Conservation (phyloP, 75 land plant species). For the Cunninghamia lanceolata region DNA sequence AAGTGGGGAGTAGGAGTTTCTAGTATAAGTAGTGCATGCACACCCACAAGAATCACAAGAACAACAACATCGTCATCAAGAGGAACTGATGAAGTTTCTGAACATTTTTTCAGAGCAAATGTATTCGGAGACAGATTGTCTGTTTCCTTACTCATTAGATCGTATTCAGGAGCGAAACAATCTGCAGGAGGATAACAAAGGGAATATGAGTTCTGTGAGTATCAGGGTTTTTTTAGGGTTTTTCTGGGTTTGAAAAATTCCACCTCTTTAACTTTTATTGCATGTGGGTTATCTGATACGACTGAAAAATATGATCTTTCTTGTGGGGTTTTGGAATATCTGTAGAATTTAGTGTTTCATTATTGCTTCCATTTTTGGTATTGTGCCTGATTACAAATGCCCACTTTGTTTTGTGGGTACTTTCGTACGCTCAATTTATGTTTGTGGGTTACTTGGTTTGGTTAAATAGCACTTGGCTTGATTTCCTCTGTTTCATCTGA, state of each 20-base stretch:
- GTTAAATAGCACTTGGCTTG: neutral
- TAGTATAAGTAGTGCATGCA: constrained; percentile 6
- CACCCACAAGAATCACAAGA: neutral
- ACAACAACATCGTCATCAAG: neutral
- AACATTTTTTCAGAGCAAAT: neutral
- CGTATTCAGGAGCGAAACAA: neutral
- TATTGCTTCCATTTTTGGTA: neutral
- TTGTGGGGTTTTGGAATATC: neutral
- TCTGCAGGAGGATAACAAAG: neutral
- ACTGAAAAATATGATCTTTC: neutral
- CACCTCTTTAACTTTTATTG: neutral
- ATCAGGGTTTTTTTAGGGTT: neutral
- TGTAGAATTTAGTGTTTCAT: neutral
- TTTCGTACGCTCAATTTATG: neutral
- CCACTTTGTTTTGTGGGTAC: neutral
- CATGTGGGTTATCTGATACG: neutral
- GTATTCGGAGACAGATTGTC: neutral
- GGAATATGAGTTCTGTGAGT: constrained; percentile 1
- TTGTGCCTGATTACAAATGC: neutral
- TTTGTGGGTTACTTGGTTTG: neutral
- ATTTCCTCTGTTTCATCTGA: neutral
- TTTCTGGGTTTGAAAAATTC: neutral
- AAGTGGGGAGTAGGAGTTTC: neutral
- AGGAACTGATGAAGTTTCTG: neutral
- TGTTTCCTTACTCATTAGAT: neutral